Conservation (phyloP, 1,284 basidiomycete species). For the Microstroma glucosiphilum region DNA sequence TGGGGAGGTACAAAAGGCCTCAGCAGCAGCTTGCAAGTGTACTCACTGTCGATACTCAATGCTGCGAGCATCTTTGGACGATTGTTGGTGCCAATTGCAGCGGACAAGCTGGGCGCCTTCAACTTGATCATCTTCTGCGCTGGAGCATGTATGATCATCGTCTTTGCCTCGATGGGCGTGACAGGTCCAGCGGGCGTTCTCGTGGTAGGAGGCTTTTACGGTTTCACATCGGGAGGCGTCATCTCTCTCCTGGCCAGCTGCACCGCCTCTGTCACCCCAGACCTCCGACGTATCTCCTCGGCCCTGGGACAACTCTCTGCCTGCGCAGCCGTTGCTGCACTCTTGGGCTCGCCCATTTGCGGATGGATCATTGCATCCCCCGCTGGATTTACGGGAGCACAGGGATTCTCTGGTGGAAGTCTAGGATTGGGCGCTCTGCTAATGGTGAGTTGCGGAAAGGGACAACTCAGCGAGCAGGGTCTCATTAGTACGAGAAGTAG, state of each 20-base stretch:
- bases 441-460: too few relatives aligned
- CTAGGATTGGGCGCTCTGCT: too few relatives aligned
- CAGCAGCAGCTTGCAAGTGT: slow-evolving; percentile 10
- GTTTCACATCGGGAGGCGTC: slow-evolving; percentile 37
- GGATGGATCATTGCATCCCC: slow-evolving; percentile 15
- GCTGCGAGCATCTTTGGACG: slow-evolving; percentile 30
- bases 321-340: slow-evolving; percentile 30
- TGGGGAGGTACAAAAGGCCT: slow-evolving; percentile 1
- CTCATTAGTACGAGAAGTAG: too few relatives aligned
- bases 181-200: slow-evolving; percentile 12
- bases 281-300: slow-evolving; percentile 30
- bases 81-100: slow-evolving; percentile 37
- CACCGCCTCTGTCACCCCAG: slow-evolving; percentile 44
- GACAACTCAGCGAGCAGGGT: too few relatives aligned
- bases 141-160: slow-evolving; percentile 21
- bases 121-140: slow-evolving; percentile 40
- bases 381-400: too few relatives aligned
- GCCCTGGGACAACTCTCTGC: slow-evolving; percentile 42
- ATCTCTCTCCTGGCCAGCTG: slow-evolving; percentile 42
- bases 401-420: too few relatives aligned
- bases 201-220: slow-evolving; percentile 36
- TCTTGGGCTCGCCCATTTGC: slow-evolving; percentile 37
- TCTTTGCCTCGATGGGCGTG: slow-evolving; percentile 24
- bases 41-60: slow-evolving; percentile 17
- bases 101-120: slow-evolving; percentile 35